Conservation (phyloP, 768 basidiomycete species). For the Trametes maxima region DNA sequence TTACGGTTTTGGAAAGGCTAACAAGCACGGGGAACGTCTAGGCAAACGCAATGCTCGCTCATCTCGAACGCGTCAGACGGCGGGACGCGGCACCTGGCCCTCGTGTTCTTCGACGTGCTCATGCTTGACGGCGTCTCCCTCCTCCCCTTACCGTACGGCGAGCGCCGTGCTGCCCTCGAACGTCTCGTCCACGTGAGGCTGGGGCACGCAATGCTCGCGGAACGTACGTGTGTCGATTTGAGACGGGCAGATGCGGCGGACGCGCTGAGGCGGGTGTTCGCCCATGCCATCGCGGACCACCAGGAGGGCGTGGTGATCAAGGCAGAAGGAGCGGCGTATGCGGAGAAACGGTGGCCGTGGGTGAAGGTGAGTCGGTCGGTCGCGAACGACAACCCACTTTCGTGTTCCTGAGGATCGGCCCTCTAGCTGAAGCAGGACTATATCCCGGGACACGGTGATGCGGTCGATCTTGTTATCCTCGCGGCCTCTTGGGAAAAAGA, state of each 20-base stretch:
- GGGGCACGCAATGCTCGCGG: conserved; percentile 66
- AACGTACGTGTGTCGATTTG: conserved; percentile 46
- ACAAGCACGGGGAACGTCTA: neutral
- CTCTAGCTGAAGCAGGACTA: conserved; percentile 79
- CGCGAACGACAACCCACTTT: neutral
- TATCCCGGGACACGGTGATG: conserved; percentile 82
- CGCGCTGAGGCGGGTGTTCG: conserved; percentile 49
- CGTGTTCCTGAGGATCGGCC: neutral
- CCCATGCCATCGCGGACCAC: conserved; percentile 49
- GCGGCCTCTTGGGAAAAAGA: conserved; percentile 82
- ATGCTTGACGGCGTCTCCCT: conserved; percentile 64
- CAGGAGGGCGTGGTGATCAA: conserved; percentile 83
- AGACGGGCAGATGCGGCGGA: conserved; percentile 20
- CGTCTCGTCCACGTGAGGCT: conserved; percentile 50
- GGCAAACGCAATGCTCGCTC: conserved; percentile 43
- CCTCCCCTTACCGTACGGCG: conserved; percentile 54
- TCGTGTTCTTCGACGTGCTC: conserved; percentile 89
- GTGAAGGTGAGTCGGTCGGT: conserved; percentile 57
- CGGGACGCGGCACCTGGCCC: conserved; percentile 60
- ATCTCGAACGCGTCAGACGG: conserved; percentile 41
- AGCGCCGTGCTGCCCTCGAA: conserved; percentile 66
- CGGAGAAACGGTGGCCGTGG: conserved; percentile 69
- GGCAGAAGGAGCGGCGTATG: conserved; percentile 67
- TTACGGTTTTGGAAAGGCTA: neutral
- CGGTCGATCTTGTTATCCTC: conserved; percentile 74